Evolutionary conservation across 202 grass and related monocot species (phyloP), one percentile per base, ranked within the genome.

Genomic region (Digitaria exilis): DNA sequence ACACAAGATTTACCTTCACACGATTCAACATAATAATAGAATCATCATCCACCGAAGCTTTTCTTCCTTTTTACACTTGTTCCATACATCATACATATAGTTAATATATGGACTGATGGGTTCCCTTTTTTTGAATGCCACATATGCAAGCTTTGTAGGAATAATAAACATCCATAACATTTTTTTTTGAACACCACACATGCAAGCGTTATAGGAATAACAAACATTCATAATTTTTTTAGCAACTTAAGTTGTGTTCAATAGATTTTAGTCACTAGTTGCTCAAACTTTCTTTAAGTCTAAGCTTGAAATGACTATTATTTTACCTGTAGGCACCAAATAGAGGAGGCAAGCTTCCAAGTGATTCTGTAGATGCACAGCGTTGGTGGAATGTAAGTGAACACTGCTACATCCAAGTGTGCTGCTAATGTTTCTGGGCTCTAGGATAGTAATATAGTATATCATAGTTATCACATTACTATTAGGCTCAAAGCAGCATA

Each of bases 311-410:
- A 24, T 69, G 26, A 62, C 41, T 44, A 75, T 82, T 65, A 28
- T 80, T 57, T 75, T 85, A 11, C 82, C 52, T 91, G 42, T 81
- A 98, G 95, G 90, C 84, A 71, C 85, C 95, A 80, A 91, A 74
- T 71, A 95, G 84, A 89, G 82, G 85, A 81, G 88, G 90, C 67
- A 90, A 88, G 76, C 71, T 62, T 3, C 85, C 82, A 51, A 82
- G 63, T 79, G 95, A 98, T 67, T 72, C 85, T 75, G 64, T 89
- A 67, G 95, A 98, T 87, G 56, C 90, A 61, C 90, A 92, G 44
- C 90, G 95, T 44, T 98, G 95, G 95, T 91, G 91, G 85, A 92
- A 82, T 88, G 95, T 98, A 91, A 91, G 95, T 90, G 76, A 80
- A 69, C 51, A 80, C 12, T 69, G 61, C 64, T 41, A 6, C 25